Evolutionary conservation across 139 green algal genomes (phyloP).

Genomic region (Chlamydomonas sp.): DNA sequence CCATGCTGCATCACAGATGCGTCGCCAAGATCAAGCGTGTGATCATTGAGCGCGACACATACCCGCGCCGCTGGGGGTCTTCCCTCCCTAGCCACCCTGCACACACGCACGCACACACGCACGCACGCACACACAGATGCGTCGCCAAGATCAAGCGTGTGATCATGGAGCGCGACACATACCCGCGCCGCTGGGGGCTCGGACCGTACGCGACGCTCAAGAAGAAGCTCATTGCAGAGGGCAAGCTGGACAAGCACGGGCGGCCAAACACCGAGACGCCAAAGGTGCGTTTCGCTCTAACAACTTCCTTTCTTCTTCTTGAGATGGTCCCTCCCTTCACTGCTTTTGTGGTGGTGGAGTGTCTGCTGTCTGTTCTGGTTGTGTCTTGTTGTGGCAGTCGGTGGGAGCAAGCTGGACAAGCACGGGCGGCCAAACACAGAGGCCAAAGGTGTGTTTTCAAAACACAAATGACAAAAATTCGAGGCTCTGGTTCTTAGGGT

Average conservation of each 20-base stretch:
- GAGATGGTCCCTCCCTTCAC: constrained; percentile 27
- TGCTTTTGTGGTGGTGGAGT: not conserved
- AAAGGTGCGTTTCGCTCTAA: constrained; percentile 42
- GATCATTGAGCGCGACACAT: constrained; percentile 99
- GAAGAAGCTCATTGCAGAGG: constrained; percentile 94
- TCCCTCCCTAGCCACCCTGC: too few relatives aligned
- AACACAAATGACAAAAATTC: too few relatives aligned
- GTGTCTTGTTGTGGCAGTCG: not conserved
- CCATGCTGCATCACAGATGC: constrained; percentile 58
- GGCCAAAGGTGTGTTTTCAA: too few relatives aligned
- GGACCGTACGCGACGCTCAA: constrained; percentile 90
- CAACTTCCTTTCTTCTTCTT: constrained; percentile 69
- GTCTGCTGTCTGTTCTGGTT: not conserved
- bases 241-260: constrained; percentile 95
- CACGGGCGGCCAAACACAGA: too few relatives aligned
- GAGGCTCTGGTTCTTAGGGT: too few relatives aligned
- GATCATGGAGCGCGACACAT: constrained; percentile 98
- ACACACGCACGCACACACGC: too few relatives aligned
- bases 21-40: constrained; percentile 97
- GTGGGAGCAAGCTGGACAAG: too few relatives aligned
- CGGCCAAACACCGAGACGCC: constrained; percentile 91
- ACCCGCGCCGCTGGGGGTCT: constrained; percentile 77
- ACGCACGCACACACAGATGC: too few relatives aligned
- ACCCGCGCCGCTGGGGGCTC: constrained; percentile 85
- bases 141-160: constrained; percentile 96